Evolutionary conservation across 129 eudicot species (phyloP), one percentile per base, ranked within the genome.

Genomic region (Flaveria ramosissima): DNA sequence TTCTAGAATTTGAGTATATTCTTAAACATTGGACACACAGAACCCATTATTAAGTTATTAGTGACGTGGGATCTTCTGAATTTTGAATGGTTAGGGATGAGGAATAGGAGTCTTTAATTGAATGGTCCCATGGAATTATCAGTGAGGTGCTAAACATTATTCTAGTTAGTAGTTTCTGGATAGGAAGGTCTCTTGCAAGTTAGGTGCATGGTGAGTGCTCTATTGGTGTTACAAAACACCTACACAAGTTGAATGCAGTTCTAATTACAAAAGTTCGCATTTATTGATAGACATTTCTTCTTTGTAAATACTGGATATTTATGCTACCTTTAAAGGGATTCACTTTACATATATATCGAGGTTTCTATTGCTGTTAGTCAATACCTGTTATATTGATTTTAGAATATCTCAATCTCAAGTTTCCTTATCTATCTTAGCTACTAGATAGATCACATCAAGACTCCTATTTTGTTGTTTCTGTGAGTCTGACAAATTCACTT

Each of bases 41-140:
- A 42, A 13, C 63, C 36, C 23, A 47, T 14, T 20, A n/a, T 46
- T 17, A 7, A 27, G 60, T 56, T 16, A 59, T 15, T 26, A 6
- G 70, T 26, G 76, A 57, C 46, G 71, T 59, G 10, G 62, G 71
- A 70, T 11, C 48, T 46, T 46, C 50, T 78, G 76, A 59, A 13
- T 27, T 27, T 23, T 45, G 26, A 60, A 78, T 41, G 9, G 71
- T 45, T 21, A 46, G 36, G 62, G 63, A 57, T 78, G 69, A 30
- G 43, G 70, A 42, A 43, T 23, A 7, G n/a, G 70, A 77, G 67
- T 14, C 20, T 6, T 14, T 42, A 39, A 41, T 2, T n/a, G 59
- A 19, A 1, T 39, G 45, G 57, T 76, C 27, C 53, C 27, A 41
- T 9, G 67, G 23, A n/a, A 51, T 50, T 30, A 48, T 0, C 3